Percentiles rank a stretch among this genome's conserved stretches.
Evolutionary conservation across 352 stramenopile species (phyloP).

Genomic region (Pythium vanterpoolii): DNA sequence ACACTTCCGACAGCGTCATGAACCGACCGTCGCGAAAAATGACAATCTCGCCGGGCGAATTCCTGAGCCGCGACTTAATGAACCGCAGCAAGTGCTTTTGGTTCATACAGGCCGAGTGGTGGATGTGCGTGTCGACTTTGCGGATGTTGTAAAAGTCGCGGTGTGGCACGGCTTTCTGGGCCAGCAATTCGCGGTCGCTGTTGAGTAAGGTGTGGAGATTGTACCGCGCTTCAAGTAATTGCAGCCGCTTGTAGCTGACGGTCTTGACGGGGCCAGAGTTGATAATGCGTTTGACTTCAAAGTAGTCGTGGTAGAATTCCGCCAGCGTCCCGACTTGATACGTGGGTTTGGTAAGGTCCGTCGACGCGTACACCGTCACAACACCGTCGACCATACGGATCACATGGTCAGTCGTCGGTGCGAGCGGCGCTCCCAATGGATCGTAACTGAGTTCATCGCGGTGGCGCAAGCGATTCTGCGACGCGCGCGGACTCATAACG

Average conservation of each 20-base stretch:
- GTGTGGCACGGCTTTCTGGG: conserved; percentile 95
- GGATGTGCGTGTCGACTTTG: conserved; percentile 99
- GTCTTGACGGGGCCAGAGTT: conserved; percentile 88
- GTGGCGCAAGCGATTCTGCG: conserved; percentile 43
- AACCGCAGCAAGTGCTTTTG: conserved; percentile 94
- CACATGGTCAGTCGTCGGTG: conserved; percentile 44
- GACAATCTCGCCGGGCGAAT: conserved; percentile 90
- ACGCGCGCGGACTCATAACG: conserved; percentile 34
- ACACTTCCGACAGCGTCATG: conserved; percentile 95
- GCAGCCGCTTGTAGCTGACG: conserved; percentile 80
- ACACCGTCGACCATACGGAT: conserved; percentile 62
- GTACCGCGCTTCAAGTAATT: conserved; percentile 91
- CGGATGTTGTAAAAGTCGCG: conserved; percentile 99
- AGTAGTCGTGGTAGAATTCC: conserved; percentile 74
- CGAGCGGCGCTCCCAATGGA: conserved; percentile 39
- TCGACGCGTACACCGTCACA: conserved; percentile 39
- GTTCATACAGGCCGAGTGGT: conserved; percentile 96
- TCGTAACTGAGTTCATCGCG: conserved; percentile 74
- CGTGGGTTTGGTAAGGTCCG: conserved; percentile 26
- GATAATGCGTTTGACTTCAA: conserved; percentile 84
- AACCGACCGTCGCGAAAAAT: conserved; percentile 95
- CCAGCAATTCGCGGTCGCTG: conserved; percentile 91
- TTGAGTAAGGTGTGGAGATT: conserved; percentile 97
- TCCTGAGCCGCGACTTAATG: conserved; percentile 82
- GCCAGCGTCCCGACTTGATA: conserved; percentile 39